phyloP scores from a whole-genome alignment of 2,329 filamentous ascomycete species.

The Paecilomyces formosus region DNA sequence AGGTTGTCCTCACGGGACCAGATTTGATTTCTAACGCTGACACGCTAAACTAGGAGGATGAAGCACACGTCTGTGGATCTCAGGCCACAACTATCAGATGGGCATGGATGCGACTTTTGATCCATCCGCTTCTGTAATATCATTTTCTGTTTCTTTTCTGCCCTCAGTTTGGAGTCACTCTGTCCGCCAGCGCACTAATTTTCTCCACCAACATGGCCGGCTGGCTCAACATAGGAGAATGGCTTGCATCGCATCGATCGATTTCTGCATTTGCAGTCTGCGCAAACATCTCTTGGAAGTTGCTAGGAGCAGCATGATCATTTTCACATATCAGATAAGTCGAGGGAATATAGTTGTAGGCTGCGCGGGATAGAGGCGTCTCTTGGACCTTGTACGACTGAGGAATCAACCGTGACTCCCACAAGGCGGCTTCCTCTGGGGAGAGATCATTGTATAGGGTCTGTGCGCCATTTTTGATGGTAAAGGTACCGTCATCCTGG shows the following conservation, averaged over 20 bases:
- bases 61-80: too few relatives aligned
- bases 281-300: conserved; percentile 6
- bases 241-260: background rate
- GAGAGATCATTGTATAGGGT: conserved; percentile 13
- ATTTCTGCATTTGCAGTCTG: background rate
- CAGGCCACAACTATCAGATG: too few relatives aligned
- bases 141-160: background rate
- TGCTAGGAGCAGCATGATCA: conserved; percentile 7
- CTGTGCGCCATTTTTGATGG: conserved; percentile 4
- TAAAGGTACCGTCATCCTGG: conserved; percentile 9
- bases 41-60: too few relatives aligned
- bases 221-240: conserved; percentile 1
- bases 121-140: too few relatives aligned
- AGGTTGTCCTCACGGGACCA: too few relatives aligned
- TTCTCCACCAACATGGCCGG: background rate
- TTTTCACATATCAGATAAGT: conserved; percentile 12
- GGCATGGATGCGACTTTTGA: too few relatives aligned
- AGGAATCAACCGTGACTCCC: conserved; percentile 8
- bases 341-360: conserved; percentile 11
- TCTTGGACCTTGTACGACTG: conserved; percentile 8
- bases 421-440: conserved; percentile 8
- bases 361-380: conserved; percentile 4
- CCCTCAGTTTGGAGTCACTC: background rate
- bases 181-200: background rate
- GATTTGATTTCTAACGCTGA: too few relatives aligned